A percentile compares a stretch with the other conserved stretches of the same genome.
Conservation (phyloP, 257 asterid species). For the Solanum gracilifrons region DNA sequence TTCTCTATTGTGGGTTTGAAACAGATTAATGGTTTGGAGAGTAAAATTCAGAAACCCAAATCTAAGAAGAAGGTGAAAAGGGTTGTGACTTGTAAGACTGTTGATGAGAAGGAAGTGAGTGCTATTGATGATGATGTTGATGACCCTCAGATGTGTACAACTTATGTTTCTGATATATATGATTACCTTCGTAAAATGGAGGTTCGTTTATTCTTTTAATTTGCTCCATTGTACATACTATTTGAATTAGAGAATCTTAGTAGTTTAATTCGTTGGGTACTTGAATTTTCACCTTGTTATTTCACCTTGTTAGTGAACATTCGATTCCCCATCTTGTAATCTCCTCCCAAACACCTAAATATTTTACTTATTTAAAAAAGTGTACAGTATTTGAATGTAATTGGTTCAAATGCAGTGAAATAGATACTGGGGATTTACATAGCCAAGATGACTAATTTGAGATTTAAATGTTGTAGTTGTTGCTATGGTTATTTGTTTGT, state of each 20-base stretch:
- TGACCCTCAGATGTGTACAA: conserved; percentile 69
- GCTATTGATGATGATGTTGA: conserved; percentile 13
- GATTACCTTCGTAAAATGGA: conserved; percentile 72
- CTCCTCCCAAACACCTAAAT: background rate
- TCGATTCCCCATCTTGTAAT: background rate
- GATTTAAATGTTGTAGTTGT: background rate
- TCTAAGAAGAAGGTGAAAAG: conserved; percentile 19
- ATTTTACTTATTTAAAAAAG: too few species aligned
- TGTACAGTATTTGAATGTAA: background rate
- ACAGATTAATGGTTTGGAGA: background rate
- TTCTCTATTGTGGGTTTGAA: conserved; percentile 2
- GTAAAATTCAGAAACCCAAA: conserved; percentile 9
- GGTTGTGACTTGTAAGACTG: conserved; percentile 1
- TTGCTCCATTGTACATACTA: background rate
- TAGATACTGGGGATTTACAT: background rate
- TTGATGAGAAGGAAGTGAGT: conserved; percentile 8
- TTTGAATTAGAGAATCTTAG: background rate
- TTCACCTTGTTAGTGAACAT: too few species aligned
- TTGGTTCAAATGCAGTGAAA: background rate
- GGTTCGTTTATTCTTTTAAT: conserved; percentile 25
- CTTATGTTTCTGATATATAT: conserved; percentile 70
- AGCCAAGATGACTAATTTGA: background rate
- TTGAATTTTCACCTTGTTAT: background rate
- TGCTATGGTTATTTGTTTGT: background rate
- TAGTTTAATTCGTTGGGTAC: background rate